Evolutionary conservation across 441 rosid species (phyloP), one percentile per base, ranked within the genome.

Genomic region (Rhodomyrtus psidioides): DNA sequence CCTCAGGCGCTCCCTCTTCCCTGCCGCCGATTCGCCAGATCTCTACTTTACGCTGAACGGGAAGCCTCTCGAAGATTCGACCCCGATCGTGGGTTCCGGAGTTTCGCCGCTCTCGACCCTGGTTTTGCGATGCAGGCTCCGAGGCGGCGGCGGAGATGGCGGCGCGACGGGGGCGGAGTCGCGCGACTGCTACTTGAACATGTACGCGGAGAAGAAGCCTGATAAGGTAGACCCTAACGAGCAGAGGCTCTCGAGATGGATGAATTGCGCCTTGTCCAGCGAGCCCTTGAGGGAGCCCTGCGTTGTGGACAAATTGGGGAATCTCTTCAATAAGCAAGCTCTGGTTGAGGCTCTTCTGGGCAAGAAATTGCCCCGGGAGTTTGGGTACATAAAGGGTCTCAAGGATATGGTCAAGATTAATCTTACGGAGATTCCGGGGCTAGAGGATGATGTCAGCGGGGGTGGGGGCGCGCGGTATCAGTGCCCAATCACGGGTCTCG

Each of bases 121-220:
- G 56, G 51, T 90, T 53, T 86, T 97, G 46, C 90, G 82, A 70
- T 89, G 92, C 57, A 95, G 96, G 53, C 90, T 95, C 87, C 89
- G 55, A 15, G 99, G 95, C 17, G 99, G 99, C 42, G 98, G 99
- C 3, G 99, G 99, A 17, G 98, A 95, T 90, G 99, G 99, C 15
- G 99, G 99, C 21, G 97, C 98, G 9, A 97, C 99, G 2, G 99
- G 98, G 12, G 99, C 98, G 0, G 98, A 94, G 90, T 96, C 99
- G n/a, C 98, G 98, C 4, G 98, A 97, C 88, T 97, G 98, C 85
- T 97, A 97, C 85, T 98, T 97, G 83, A 97, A 97, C 79, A 96
- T 95, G 99, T 96, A 97, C 89, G 99, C 99, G 1, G 99, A 91
- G 88, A 95, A 92, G 88, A 96, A 95, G 91, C 99, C 98, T 7